Conservation (phyloP, 2,329 filamentous ascomycete genomes). For the Penicillium hordei region DNA sequence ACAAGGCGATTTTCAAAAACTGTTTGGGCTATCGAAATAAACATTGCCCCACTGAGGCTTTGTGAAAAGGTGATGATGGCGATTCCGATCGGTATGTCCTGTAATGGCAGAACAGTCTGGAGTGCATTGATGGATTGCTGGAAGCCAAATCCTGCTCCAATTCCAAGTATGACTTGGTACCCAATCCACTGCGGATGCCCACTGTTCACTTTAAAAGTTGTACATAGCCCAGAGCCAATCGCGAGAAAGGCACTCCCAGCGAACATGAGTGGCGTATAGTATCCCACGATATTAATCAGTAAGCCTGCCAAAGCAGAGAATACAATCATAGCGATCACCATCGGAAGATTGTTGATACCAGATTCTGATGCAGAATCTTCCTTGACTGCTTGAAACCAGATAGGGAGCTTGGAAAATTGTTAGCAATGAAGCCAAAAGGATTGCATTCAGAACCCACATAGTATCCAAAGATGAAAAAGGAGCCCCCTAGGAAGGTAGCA, state of each 20-base stretch:
- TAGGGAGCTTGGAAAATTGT: conserved; percentile 37
- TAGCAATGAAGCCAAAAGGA: not conserved
- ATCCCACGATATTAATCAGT: conserved; percentile 36
- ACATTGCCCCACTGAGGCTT: conserved; percentile 40
- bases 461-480: conserved; percentile 48
- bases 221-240: conserved; percentile 38
- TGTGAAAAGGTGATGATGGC: conserved; percentile 40
- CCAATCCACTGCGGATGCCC: conserved; percentile 36
- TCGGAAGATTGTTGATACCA: conserved; percentile 40
- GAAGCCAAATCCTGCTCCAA: conserved; percentile 39
- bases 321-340: conserved; percentile 35
- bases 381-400: conserved; percentile 46
- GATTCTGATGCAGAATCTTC: conserved; percentile 35
- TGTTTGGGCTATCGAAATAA: conserved; percentile 40
- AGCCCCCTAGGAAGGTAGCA: conserved; percentile 45
- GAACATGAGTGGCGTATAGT: conserved; percentile 43
- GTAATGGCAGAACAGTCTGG: conserved; percentile 34
- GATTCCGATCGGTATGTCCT: conserved; percentile 39
- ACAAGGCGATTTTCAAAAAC: conserved; percentile 39
- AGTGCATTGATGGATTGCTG: conserved; percentile 39
- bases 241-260: conserved; percentile 31
- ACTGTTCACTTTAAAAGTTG: conserved; percentile 35
- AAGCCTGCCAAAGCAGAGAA: conserved; percentile 34
- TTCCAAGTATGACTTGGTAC: conserved; percentile 39
- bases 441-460: conserved; percentile 33